Base-by-base conservation (phyloP, 2,329 filamentous ascomycete species). In the Penicillium olsonii region DNA sequence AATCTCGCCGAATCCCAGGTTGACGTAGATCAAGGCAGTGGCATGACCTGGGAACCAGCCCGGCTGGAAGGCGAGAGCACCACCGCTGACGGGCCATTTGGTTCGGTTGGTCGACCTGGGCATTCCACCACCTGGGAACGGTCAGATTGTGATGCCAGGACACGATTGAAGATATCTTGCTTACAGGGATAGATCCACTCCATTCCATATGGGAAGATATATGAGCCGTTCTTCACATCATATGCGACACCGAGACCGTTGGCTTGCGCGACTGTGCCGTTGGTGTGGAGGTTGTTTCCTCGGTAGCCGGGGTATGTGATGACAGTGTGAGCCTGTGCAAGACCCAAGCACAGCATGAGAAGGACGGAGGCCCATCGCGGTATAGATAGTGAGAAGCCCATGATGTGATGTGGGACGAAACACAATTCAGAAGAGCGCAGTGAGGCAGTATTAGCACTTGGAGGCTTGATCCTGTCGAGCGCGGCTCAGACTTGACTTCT, bases 181-280 rank as follows among this genome's bases (percentile, higher is more conserved):
- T 75, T 78, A 96, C 91, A 96, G 71, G 92, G 91, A 77, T 95
- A 96, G 69, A 86, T 84, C 91, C 91, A 96, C 76, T 95, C 88
- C 88, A 94, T 92, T 73, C 91, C 92, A 60, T 88, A 95, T 2
- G 91, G 91, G 61, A 84, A 94, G 0, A 73, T 65, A 15, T 67
- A 63, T 14, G 75, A 74, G 18, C 72, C 74, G 45, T 79, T 78
- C 29, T 56, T 54, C 12, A 38, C 22, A 33, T 68, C 61, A 22
- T 73, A 75, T 5, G 78, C 78, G 4, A 61, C 60, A 22, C 67
- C 68, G n/a, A 84, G 60, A 11, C 75, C 75, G 37, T 66, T 68
- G n/a, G 72, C 61, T 12, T 75, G 70, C 27, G 70, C 62, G 19
- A 76, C 61, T 3, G 81, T 84, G 2, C 83, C 84, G 68, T 90